These are phyloP conservation scores for Colletotrichum gloeosporioides DNA, from an alignment of 2,329 filamentous ascomycete species.

Conservation along the genomic window DNA sequence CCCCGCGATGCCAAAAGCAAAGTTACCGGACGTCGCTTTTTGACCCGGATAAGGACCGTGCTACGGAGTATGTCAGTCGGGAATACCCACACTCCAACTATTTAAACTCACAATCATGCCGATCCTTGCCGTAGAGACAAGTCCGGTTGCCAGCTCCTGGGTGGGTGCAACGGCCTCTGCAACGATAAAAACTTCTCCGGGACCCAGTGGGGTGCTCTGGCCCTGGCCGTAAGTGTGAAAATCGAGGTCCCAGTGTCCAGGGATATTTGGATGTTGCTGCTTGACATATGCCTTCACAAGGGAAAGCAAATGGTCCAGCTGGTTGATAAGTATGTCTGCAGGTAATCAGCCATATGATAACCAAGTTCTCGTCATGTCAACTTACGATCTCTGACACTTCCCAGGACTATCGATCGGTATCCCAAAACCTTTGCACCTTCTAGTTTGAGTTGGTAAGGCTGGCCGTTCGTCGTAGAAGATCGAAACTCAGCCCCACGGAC, in stretches of 20 bases:
- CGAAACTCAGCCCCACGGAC: not conserved
- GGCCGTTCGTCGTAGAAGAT: not conserved
- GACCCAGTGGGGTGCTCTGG: not conserved
- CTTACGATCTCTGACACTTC: not conserved
- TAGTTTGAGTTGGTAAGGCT: not conserved
- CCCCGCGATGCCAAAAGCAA: not conserved
- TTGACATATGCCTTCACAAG: not conserved
- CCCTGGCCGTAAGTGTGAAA: not conserved
- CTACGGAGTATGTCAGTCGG: not conserved
- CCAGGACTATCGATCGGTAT: not conserved
- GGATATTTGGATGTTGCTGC: not conserved
- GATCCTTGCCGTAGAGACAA: conserved; percentile 32
- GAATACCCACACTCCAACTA: not conserved
- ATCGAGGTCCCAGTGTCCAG: not conserved
- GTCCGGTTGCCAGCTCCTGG: conserved; percentile 46
- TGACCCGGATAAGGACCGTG: not conserved
- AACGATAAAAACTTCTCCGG: conserved; percentile 48
- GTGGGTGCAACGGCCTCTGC: conserved; percentile 51
- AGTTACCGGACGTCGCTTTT: not conserved
- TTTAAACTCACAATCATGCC: conserved; percentile 27
- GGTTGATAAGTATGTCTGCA: not conserved
- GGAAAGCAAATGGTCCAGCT: not conserved
- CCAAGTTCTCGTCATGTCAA: not conserved
- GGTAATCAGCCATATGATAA: not conserved
- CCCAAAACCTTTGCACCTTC: not conserved